phyloP scores from a whole-genome alignment of 2,329 filamentous ascomycete genomes.

The Triangularia setosa region DNA sequence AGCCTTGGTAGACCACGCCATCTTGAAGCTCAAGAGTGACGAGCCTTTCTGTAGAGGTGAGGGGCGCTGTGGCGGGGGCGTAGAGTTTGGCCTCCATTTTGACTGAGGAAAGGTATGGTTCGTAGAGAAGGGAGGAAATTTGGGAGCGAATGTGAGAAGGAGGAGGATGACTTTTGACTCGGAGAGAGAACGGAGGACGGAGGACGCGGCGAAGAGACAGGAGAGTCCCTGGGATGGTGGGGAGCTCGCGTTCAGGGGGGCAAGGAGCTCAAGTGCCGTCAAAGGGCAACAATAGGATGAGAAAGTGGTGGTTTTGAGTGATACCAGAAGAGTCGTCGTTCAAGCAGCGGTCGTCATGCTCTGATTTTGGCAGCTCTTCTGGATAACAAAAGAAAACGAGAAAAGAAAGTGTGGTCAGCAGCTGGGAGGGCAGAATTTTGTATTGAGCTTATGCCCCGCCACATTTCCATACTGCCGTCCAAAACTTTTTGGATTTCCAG shows the following conservation, averaged over 20 bases:
- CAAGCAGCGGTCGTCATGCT: slow-evolving; percentile 22
- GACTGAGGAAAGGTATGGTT: background rate
- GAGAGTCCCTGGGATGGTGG: background rate
- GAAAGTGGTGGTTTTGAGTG: slow-evolving; percentile 3
- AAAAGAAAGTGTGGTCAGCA: slow-evolving; percentile 10
- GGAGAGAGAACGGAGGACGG: background rate
- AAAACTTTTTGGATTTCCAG: slow-evolving; percentile 6
- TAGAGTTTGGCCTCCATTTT: slow-evolving; percentile 39
- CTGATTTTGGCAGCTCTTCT: slow-evolving; percentile 22
- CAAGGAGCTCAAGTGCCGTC: slow-evolving; percentile 10
- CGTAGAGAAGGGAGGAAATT: background rate
- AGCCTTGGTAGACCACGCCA: slow-evolving; percentile 85
- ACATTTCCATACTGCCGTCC: slow-evolving; percentile 5
- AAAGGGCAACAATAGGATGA: background rate
- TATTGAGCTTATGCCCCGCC: slow-evolving; percentile 7
- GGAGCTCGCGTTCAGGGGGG: background rate
- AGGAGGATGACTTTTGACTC: background rate
- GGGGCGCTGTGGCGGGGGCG: slow-evolving; percentile 59
- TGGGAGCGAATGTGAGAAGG: background rate
- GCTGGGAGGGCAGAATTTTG: slow-evolving; percentile 9
- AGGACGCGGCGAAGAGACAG: background rate
- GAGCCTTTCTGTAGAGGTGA: slow-evolving; percentile 50
- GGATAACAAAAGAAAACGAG: slow-evolving; percentile 13
- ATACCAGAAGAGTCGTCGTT: slow-evolving; percentile 20
- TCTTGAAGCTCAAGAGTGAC: slow-evolving; percentile 91